These are phyloP conservation scores for Ustilago loliicola DNA, from an alignment of 1,284 basidiomycete genomes.

Conservation along the genomic window DNA sequence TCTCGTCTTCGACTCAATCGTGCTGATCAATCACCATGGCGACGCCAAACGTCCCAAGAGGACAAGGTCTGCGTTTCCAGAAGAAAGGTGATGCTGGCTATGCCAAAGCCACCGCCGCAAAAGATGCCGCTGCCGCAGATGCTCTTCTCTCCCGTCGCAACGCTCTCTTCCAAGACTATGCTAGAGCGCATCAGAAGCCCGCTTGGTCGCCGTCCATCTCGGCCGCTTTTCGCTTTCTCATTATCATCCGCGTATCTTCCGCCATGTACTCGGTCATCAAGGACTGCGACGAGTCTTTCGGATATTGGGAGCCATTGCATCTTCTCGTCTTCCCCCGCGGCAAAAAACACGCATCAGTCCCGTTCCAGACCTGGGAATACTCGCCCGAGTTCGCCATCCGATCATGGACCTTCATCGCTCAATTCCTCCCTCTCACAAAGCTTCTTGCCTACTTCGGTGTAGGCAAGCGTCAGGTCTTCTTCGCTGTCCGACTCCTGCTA, in stretches of 20 bases:
- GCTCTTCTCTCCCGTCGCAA: slow-evolving; percentile 48
- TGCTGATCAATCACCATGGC: slow-evolving; percentile 21
- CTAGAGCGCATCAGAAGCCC: slow-evolving; percentile 41
- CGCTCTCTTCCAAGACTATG: slow-evolving; percentile 50
- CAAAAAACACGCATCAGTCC: slow-evolving; percentile 12
- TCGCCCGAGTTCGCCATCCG: slow-evolving; percentile 90
- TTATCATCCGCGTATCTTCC: slow-evolving; percentile 82
- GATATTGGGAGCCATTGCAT: slow-evolving; percentile 98
- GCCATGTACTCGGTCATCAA: slow-evolving; percentile 96
- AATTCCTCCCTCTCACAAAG: slow-evolving; percentile 67
- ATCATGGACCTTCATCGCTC: slow-evolving; percentile 89
- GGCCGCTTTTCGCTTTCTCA: slow-evolving; percentile 85
- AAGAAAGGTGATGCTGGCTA: slow-evolving; percentile 32
- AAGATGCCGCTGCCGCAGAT: slow-evolving; percentile 38
- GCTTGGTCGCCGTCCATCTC: slow-evolving; percentile 71
- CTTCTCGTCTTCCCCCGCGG: slow-evolving; percentile 75
- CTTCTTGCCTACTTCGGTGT: slow-evolving; percentile 29
- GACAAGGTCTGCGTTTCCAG: slow-evolving; percentile 45
- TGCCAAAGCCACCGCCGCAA: slow-evolving; percentile 40
- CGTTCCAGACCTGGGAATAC: slow-evolving; percentile 98
- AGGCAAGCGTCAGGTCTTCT: slow-evolving; percentile 83
- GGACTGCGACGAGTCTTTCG: slow-evolving; percentile 95
- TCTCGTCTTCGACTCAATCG: neutral
- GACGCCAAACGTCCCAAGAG: slow-evolving; percentile 27
- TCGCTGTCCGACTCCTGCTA: slow-evolving; percentile 84